Evolutionary conservation across 177 flowering plant genomes (phyloP).

Genomic region (Vitis hybrid): DNA sequence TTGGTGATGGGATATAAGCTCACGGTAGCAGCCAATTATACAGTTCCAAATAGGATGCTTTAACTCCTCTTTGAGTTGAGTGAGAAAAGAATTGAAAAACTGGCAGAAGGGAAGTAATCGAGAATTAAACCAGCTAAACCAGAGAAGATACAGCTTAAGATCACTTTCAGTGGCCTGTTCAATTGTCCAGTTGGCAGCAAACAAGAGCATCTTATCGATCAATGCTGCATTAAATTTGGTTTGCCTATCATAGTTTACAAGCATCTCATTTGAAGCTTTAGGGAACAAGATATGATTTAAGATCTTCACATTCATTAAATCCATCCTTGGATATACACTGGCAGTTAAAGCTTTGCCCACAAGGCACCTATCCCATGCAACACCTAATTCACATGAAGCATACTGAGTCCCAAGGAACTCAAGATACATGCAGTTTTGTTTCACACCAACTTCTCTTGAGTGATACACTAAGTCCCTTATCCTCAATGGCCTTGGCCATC

Average conservation of each 20-base stretch:
- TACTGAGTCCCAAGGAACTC: slow-evolving; percentile 65
- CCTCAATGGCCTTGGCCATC: slow-evolving; percentile 75
- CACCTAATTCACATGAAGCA: slow-evolving; percentile 37
- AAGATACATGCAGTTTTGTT: slow-evolving; percentile 69
- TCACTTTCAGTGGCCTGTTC: slow-evolving; percentile 81
- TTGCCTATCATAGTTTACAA: not conserved
- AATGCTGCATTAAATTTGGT: slow-evolving; percentile 25
- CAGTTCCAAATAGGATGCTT: slow-evolving; percentile 69
- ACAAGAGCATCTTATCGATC: slow-evolving; percentile 51
- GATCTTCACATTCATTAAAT: slow-evolving; percentile 25
- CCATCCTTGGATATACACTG: slow-evolving; percentile 4
- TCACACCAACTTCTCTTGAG: slow-evolving; percentile 61
- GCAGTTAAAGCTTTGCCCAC: slow-evolving; percentile 14
- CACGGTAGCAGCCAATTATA: slow-evolving; percentile 30
- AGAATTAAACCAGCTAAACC: slow-evolving; percentile 62
- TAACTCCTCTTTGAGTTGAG: slow-evolving; percentile 36
- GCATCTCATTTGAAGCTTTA: slow-evolving; percentile 12
- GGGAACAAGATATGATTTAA: slow-evolving; percentile 44
- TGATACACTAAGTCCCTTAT: slow-evolving; percentile 46
- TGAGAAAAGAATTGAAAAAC: slow-evolving; percentile 41
- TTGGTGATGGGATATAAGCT: slow-evolving; percentile 34
- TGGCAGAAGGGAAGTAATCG: slow-evolving; percentile 39
- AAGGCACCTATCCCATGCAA: not conserved
- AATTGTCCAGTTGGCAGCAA: slow-evolving; percentile 83
- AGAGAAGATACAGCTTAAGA: slow-evolving; percentile 49